Percentiles rank a stretch among this genome's conserved stretches.
phyloP scores from a whole-genome alignment of 257 asterid species.

The Solanum etuberosum region DNA sequence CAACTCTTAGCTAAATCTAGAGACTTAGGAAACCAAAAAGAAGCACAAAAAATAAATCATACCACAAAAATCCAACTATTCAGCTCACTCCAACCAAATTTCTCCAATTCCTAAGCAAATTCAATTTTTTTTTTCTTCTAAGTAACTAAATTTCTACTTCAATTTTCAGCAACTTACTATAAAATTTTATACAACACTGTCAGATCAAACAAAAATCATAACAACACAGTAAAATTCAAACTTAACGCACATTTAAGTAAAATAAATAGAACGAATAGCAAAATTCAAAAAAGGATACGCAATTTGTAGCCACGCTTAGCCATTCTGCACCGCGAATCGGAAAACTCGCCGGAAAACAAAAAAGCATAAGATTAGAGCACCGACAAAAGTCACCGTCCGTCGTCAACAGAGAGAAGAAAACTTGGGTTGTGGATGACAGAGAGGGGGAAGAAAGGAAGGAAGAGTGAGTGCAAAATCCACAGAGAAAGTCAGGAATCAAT shows the following conservation, averaged over 20 bases:
- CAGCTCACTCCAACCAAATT: background rate
- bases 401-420: background rate
- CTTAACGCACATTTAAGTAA: slow-evolving; percentile 7
- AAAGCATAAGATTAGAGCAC: background rate
- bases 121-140: background rate
- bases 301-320: slow-evolving; percentile 89
- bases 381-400: slow-evolving; percentile 1
- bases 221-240: slow-evolving; percentile 19
- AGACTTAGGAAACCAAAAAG: background rate
- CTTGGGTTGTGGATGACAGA: slow-evolving; percentile 14
- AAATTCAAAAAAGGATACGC: slow-evolving; percentile 61
- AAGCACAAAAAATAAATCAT: background rate
- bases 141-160: background rate
- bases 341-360: background rate
- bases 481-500: slow-evolving; percentile 14
- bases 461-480: background rate
- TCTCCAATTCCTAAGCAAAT: background rate
- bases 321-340: slow-evolving; percentile 22
- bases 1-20: background rate
- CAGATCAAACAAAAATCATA: slow-evolving; percentile 1
- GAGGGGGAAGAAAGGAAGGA: background rate
- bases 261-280: background rate
- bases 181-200: background rate
- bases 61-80: background rate
- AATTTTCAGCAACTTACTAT: background rate